Percentiles rank a stretch among this genome's conserved stretches.
Conservation (phyloP, 371 early-diverging fungal species). For the Mortierella sp. region DNA sequence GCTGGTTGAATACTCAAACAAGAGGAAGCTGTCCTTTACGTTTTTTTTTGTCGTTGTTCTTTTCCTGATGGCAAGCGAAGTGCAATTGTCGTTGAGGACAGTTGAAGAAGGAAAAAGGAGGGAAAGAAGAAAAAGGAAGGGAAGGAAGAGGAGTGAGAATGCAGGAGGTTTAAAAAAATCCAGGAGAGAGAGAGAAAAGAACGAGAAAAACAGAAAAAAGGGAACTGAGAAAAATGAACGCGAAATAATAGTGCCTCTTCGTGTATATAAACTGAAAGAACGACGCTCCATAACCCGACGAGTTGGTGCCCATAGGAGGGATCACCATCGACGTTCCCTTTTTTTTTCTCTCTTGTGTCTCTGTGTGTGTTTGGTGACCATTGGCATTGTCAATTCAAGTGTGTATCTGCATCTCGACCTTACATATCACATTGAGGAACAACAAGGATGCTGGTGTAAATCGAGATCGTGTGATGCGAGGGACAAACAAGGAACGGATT, state of each 20-base stretch:
- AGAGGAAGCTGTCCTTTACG: background rate
- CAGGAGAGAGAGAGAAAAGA: conserved; percentile 3
- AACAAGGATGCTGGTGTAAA: conserved; percentile 26
- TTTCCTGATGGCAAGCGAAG: background rate
- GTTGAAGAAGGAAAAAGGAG: conserved; percentile 5
- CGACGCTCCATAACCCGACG: background rate
- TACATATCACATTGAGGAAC: conserved; percentile 27
- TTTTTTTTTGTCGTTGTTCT: background rate
- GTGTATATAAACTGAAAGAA: background rate
- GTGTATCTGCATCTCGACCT: conserved; percentile 15
- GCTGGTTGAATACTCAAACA: background rate
- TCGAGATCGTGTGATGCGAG: conserved; percentile 28
- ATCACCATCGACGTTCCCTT: background rate
- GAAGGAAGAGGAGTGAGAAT: background rate
- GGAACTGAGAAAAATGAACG: background rate
- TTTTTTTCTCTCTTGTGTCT: background rate
- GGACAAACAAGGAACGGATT: conserved; percentile 3
- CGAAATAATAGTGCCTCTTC: background rate
- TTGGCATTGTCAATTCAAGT: background rate
- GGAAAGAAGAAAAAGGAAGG: background rate
- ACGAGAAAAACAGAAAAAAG: background rate
- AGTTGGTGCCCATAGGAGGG: background rate
- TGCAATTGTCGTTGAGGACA: conserved; percentile 9
- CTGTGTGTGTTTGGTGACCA: conserved; percentile 3
- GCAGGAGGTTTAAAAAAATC: conserved; percentile 13